phyloP scores from a whole-genome alignment of 306 rosid genomes.

The Vigna angularis region DNA sequence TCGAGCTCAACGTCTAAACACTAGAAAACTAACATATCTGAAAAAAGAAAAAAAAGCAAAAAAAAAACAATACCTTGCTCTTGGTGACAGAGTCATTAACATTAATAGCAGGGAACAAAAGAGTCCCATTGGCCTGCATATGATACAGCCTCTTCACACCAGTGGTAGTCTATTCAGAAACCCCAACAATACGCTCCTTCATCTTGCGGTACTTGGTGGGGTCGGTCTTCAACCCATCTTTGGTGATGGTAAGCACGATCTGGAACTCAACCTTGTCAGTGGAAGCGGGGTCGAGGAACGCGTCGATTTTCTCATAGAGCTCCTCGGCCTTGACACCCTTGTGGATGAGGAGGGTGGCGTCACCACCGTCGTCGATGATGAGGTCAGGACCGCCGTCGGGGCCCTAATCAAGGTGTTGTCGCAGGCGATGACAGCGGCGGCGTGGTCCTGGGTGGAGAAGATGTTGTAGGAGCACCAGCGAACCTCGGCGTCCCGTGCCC shows the following conservation, averaged over 20 bases:
- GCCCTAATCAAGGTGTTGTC: conserved; percentile 92
- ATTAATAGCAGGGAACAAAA: conserved; percentile 93
- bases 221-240: conserved; percentile 80
- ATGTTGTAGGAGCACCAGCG: conserved; percentile 99
- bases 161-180: conserved; percentile 95
- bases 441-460: conserved; percentile 98
- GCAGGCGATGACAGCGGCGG: conserved; percentile 94
- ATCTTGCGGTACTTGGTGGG: conserved; percentile 84
- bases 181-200: conserved; percentile 90
- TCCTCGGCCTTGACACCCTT: conserved; percentile 98
- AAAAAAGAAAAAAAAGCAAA: too few relatives aligned
- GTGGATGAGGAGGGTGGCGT: conserved; percentile 79
- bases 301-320: conserved; percentile 61
- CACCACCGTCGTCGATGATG: conserved; percentile 97
- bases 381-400: conserved; percentile 91
- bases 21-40: conserved; percentile 8
- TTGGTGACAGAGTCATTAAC: conserved; percentile 97
- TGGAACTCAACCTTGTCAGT: conserved; percentile 89
- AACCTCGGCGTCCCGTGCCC: conserved; percentile 79
- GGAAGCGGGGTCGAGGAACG: conserved; percentile 71
- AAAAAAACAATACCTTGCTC: conserved; percentile 75
- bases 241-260: conserved; percentile 74
- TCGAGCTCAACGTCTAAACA: not conserved
- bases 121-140: conserved; percentile 78
- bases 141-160: conserved; percentile 97